phyloP scores from a whole-genome alignment of 768 basidiomycete genomes.

The Leucogyrophana mollusca region DNA sequence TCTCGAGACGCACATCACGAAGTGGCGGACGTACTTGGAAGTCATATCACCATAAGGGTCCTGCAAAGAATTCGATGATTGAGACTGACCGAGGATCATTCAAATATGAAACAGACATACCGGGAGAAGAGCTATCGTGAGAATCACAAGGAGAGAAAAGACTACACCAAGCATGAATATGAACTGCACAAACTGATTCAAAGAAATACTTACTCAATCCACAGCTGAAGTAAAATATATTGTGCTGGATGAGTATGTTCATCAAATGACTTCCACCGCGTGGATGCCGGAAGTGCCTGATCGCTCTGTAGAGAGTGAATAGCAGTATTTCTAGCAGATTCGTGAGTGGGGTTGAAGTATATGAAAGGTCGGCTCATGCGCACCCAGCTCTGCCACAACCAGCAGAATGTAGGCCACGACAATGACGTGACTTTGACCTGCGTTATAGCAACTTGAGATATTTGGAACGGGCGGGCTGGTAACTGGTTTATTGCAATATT shows the following conservation, averaged over 20 bases:
- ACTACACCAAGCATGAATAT: neutral
- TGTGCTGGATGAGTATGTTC: conserved; percentile 1
- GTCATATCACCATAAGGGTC: neutral
- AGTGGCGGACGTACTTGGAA: conserved; percentile 1
- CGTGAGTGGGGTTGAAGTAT: no score
- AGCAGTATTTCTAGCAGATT: conserved; percentile 1
- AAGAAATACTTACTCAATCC: neutral
- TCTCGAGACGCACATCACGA: neutral
- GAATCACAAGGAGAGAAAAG: conserved; percentile 3
- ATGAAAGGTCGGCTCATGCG: neutral
- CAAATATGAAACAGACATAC: neutral
- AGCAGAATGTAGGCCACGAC: neutral
- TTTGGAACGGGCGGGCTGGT: neutral
- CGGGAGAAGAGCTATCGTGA: neutral
- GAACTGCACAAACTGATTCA: neutral
- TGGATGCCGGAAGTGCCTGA: neutral
- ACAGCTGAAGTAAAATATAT: conserved; percentile 5
- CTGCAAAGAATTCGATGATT: no score
- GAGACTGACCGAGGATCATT: neutral
- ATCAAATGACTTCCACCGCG: neutral
- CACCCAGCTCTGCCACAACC: neutral
- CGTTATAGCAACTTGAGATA: conserved; percentile 2
- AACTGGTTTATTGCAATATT: neutral
- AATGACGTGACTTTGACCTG: neutral
- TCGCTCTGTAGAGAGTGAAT: conserved; percentile 1